Conservation (phyloP, 164 flowering plant genomes). For the Magnolia changhungtana region DNA sequence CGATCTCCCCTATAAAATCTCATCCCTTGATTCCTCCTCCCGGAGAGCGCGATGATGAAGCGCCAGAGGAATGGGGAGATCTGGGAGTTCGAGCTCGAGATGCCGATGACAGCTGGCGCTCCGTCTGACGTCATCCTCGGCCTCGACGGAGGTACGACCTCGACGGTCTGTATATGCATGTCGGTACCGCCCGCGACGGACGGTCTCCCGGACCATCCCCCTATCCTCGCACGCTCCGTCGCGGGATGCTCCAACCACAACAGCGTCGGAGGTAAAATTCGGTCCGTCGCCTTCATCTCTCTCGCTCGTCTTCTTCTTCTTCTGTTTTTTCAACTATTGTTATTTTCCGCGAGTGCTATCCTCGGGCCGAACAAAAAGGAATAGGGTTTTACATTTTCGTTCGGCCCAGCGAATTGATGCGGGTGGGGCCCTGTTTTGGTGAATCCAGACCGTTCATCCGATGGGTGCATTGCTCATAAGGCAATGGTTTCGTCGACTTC, state of each 20-base stretch:
- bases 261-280: constrained; percentile 75
- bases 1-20: neutral
- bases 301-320: neutral
- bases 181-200: constrained; percentile 41
- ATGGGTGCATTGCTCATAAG: no score
- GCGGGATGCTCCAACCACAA: constrained; percentile 93
- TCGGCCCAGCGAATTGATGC: no score
- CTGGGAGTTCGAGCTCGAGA: constrained; percentile 49
- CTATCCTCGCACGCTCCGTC: constrained; percentile 69
- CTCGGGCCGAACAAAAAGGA: no score
- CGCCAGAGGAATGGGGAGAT: constrained; percentile 53
- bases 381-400: no score
- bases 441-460: neutral
- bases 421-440: neutral
- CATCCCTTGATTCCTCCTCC: neutral
- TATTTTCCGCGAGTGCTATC: no score
- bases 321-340: neutral
- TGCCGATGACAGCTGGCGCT: constrained; percentile 10
- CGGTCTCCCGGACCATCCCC: constrained; percentile 53
- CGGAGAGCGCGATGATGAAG: constrained; percentile 31
- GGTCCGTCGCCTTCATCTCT: neutral
- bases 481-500: no score
- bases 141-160: constrained; percentile 87
- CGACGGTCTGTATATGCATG: constrained; percentile 82
- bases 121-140: constrained; percentile 53